phyloP scores from a whole-genome alignment of 768 basidiomycete species.

The Termitomyces sp. region DNA sequence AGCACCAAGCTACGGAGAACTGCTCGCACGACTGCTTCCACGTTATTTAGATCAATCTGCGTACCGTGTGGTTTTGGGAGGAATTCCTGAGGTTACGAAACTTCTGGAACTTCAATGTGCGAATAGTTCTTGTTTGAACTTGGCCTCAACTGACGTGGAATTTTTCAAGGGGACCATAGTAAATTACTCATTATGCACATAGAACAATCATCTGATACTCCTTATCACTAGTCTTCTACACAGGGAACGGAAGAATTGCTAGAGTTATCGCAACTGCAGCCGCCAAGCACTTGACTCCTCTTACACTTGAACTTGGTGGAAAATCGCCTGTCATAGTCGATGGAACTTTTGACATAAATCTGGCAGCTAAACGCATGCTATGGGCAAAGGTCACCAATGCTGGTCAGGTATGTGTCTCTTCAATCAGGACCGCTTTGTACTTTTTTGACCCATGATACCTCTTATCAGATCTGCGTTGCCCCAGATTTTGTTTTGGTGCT shows the following conservation, averaged over 20 bases:
- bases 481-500: conserved; percentile 41
- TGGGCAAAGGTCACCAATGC: conserved; percentile 63
- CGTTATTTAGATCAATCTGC: conserved; percentile 42
- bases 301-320: conserved; percentile 52
- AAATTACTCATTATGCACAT: neutral
- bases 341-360: conserved; percentile 20
- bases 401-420: conserved; percentile 42
- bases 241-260: conserved; percentile 38
- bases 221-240: conserved; percentile 34
- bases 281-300: conserved; percentile 46
- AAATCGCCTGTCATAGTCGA: conserved; percentile 44
- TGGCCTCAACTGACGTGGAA: neutral
- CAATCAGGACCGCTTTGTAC: neutral
- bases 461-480: conserved; percentile 55
- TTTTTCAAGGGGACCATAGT: conserved; percentile 22
- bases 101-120: conserved; percentile 42
- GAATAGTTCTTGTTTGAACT: conserved; percentile 1
- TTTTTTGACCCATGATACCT: conserved; percentile 17
- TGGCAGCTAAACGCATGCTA: conserved; percentile 59
- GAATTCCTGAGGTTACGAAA: conserved; percentile 47
- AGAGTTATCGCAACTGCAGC: conserved; percentile 47
- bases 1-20: conserved; percentile 37
- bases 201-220: neutral
- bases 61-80: conserved; percentile 55
- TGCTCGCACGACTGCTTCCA: conserved; percentile 50